Evolutionary conservation across 2,329 filamentous ascomycete species (phyloP), one percentile per base, ranked within the genome.

Genomic region (Apiospora malaysiana): DNA sequence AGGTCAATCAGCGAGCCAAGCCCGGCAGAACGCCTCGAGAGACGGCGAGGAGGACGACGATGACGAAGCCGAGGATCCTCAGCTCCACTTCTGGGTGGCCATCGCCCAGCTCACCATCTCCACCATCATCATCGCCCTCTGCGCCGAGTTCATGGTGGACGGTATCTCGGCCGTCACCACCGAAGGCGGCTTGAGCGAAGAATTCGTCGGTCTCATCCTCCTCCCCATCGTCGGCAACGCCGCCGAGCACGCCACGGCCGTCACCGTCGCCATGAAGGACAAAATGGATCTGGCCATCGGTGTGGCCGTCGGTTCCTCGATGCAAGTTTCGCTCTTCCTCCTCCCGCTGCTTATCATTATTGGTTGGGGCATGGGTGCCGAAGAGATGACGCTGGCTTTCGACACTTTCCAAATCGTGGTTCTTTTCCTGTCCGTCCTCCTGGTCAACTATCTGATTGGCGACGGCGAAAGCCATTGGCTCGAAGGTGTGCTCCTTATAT

Each of bases 371-470:
- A 90, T 94, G 87, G 88, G 83, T 47, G 80, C 88, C 73, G 90
- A 91, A 72, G 86, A 90, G 1, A 95, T 95, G 93, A 93, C 91
- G 25, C 87, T 97, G 6, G 92, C 92, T 79, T 96, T 97, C 79
- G 94, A 97, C 78, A 91, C 91, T 0, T 98, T 98, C 85, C 94
- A 97, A 82, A 91, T 97, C 18, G 92, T 94, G 27, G 91, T 93
- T 51, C 84, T 97, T 51, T 97, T 97, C 75, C 93, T 96, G 16
- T 91, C 93, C 1, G 93, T 94, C 0, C 89, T 97, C 56, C 86
- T 97, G 45, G 93, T 95, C 71, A 97, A 97, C 79, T 97, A 97
- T 79, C 82, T 97, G 59, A 94, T 97, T 67, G 87, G 91, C 25
- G 94, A 97, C 76, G 94, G 94, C 42, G 90, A 94, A 79, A 94